Evolutionary conservation across 768 basidiomycete genomes (phyloP), one percentile per base, ranked within the genome.

Genomic region (Mycena galopus): DNA sequence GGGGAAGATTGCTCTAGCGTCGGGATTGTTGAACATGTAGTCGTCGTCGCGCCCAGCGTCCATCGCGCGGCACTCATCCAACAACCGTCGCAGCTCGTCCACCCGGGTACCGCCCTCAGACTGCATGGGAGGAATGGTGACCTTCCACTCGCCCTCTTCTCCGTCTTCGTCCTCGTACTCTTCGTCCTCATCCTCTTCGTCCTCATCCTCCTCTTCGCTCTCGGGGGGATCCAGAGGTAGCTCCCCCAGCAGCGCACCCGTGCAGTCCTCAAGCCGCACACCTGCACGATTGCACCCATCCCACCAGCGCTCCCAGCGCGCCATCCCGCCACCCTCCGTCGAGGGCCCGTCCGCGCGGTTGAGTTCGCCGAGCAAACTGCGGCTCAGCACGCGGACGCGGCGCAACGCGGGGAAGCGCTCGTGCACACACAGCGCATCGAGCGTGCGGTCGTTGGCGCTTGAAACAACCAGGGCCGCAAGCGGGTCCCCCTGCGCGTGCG

Each of bases 301-400:
- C 88, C 90, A 92, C 94, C 94, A 94, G 57, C 86, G 82, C 74
- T 90, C 89, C 90, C 93, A 94, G 33, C 93, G 82, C 69, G 87
- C 84, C 77, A 85, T 83, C 2, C 86, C 86, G 1, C 83, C 86
- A 16, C 79, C 78, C 17, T 80, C 83, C 70, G 78, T 79, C 71
- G 73, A 83, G 64, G 77, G 93, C 79, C 76, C 93, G 81, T 83
- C 88, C 60, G 75, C 87, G 21, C 82, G 80, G 61, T 94, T 90
- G 65, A 95, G 80, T 58, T 90, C 90, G 27, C 81, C 80, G 58
- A 94, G 77, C 79, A 94, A 80, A 19, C 81, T 82, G 32, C 87
- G 79, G 69, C 86, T 92, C 70, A 95, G 77, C 17, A 88, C 87
- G 30, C 94, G 86, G 58, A 94, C 86, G 16, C 88, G 83, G 73